Base-by-base conservation (phyloP, 202 grass and related monocot species). In the Panicum hallii region DNA sequence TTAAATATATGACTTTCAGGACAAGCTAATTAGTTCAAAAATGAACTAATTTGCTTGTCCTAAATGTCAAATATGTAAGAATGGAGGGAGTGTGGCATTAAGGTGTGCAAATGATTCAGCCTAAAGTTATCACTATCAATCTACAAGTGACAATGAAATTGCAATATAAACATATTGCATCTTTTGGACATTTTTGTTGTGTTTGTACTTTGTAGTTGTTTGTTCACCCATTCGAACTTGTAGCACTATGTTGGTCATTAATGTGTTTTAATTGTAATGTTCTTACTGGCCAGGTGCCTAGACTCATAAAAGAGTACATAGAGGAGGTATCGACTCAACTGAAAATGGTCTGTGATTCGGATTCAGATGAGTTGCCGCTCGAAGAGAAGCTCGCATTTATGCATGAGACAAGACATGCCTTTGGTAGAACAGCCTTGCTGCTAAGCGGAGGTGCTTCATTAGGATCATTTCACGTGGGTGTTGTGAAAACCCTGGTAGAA, bases 331-430 rank as follows among this genome's bases (percentile, higher is more conserved):
- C 96, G 6, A 74, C 86, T 86, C 93, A 99, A 56, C 57, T 99
- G 79, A 93, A 93, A 90, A 91, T 99, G 89, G 93, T 99, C 3
- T 99, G 93, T 66, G 87, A 94, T 79, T 94, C 93, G 9, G 93
- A 96, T 82, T 91, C 91, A 0, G 91, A 95, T 53, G 96, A 96
- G 7, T 72, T 99, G 34, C 81, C 89, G 41, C 84, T 99, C 68
- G 90, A 99, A 86, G 96, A 99, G 76, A 99, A 96, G 72, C 96
- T 96, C 36, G 90, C 96, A 20, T 99, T 99, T 91, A 90, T 99
- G 83, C 93, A 99, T 36, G 93, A 96, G 87, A 99, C 96, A n/a
- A 91, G 96, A 65, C 93, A 99, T 74, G 96, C 91, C 46, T 96
- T 96, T 76, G 96, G 96, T 69, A 93, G 96, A 84, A 94, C 96